Conservation (phyloP, 768 basidiomycete species). For the Xerocomellus chrysenteron region DNA sequence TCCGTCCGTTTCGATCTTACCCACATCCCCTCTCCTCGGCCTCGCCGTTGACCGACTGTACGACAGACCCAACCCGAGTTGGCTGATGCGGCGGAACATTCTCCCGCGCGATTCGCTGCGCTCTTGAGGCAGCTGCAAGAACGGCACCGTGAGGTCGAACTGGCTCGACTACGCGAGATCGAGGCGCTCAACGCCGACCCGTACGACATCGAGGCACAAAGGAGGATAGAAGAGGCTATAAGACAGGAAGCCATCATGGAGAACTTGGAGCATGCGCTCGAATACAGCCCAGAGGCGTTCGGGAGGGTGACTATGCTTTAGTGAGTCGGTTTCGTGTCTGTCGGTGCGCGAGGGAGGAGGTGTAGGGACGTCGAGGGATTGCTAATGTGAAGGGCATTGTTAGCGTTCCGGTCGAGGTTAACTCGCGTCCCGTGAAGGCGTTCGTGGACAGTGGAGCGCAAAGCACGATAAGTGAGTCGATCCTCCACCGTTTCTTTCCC, state of each 20-base stretch:
- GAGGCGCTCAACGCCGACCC: slow-evolving; percentile 80
- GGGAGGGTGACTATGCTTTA: slow-evolving; percentile 97
- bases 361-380: neutral
- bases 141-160: slow-evolving; percentile 52
- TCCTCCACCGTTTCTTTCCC: neutral
- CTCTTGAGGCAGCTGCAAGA: slow-evolving; percentile 63
- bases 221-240: slow-evolving; percentile 91
- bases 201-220: slow-evolving; percentile 89
- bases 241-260: slow-evolving; percentile 85
- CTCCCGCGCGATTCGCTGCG: slow-evolving; percentile 74
- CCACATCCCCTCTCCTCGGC: neutral
- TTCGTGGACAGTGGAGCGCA: slow-evolving; percentile 99
- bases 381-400: slow-evolving; percentile 11
- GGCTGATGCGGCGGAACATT: slow-evolving; percentile 61
- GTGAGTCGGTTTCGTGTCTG: slow-evolving; percentile 45
- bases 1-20: slow-evolving; percentile 23
- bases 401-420: slow-evolving; percentile 91
- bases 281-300: slow-evolving; percentile 91
- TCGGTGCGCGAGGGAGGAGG: neutral
- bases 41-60: neutral
- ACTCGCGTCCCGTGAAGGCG: slow-evolving; percentile 85
- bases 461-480: slow-evolving; percentile 83
- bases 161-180: slow-evolving; percentile 60
- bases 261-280: slow-evolving; percentile 91
- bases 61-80: slow-evolving; percentile 78